Conservation (phyloP, 176 grass and related monocot species). For the Dactylis glomerata region DNA sequence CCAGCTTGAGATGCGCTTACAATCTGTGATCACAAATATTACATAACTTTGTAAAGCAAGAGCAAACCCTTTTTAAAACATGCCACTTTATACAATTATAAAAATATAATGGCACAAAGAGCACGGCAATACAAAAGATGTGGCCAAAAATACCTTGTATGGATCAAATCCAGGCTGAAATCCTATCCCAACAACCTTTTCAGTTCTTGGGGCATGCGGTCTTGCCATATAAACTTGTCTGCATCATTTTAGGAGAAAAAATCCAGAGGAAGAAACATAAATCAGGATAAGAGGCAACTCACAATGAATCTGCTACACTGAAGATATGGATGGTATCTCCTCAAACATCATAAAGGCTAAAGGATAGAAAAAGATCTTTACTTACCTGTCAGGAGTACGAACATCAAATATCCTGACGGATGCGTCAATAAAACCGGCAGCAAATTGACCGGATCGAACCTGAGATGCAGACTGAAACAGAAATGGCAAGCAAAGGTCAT, state of each 20-base stretch:
- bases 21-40: constrained; percentile 52
- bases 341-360: background rate
- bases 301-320: constrained; percentile 8
- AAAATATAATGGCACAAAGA: constrained; percentile 31
- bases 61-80: background rate
- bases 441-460: constrained; percentile 59
- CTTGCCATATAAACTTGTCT: constrained; percentile 64
- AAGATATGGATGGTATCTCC: constrained; percentile 5
- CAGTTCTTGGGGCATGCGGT: constrained; percentile 76
- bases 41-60: constrained; percentile 30
- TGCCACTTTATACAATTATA: background rate
- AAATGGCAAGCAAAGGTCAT: constrained; percentile 23
- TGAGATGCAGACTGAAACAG: constrained; percentile 79
- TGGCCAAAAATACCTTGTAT: constrained; percentile 55
- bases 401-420: constrained; percentile 92
- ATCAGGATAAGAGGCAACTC: background rate
- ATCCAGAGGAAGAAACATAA: background rate
- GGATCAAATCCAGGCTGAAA: constrained; percentile 94
- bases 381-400: constrained; percentile 64
- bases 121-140: constrained; percentile 6
- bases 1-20: constrained; percentile 88
- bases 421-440: constrained; percentile 78
- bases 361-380: constrained; percentile 20
- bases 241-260: constrained; percentile 25
- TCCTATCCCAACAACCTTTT: constrained; percentile 86